Evolutionary conservation across 2,329 filamentous ascomycete genomes (phyloP).

Genomic region (Metarhizium humberi): DNA sequence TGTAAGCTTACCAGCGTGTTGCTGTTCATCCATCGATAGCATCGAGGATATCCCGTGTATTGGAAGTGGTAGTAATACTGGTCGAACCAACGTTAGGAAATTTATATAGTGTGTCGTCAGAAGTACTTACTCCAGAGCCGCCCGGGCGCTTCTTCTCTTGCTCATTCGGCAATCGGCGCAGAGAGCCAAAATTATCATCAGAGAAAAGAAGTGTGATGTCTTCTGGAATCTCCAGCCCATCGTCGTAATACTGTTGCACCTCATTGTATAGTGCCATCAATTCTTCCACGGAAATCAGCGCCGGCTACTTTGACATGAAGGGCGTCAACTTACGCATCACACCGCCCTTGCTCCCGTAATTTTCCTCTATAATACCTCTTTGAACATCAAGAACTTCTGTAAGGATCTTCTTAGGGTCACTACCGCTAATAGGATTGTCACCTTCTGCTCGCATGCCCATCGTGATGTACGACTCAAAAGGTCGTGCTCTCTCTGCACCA

Average conservation of each 20-base stretch:
- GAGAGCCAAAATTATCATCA: conserved; percentile 54
- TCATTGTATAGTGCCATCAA: conserved; percentile 59
- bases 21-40: conserved; percentile 55
- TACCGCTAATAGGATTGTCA: conserved; percentile 41
- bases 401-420: conserved; percentile 41
- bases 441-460: conserved; percentile 50
- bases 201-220: conserved; percentile 53
- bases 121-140: conserved; percentile 41
- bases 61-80: conserved; percentile 46
- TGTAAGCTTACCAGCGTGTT: conserved; percentile 37
- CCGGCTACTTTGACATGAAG: neutral
- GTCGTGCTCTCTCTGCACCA: conserved; percentile 43
- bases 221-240: conserved; percentile 48
- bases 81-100: conserved; percentile 9
- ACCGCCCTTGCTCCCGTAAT: conserved; percentile 35
- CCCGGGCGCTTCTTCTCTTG: conserved; percentile 43
- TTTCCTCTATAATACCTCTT: conserved; percentile 40
- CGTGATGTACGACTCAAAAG: conserved; percentile 51
- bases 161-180: conserved; percentile 44
- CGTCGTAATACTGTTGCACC: conserved; percentile 53
- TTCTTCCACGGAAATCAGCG: conserved; percentile 25
- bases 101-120: conserved; percentile 8
- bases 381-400: conserved; percentile 46
- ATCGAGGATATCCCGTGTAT: conserved; percentile 51
- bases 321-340: conserved; percentile 24